Base-by-base conservation (phyloP, 768 basidiomycete species). In the Pisolithus marmoratus region DNA sequence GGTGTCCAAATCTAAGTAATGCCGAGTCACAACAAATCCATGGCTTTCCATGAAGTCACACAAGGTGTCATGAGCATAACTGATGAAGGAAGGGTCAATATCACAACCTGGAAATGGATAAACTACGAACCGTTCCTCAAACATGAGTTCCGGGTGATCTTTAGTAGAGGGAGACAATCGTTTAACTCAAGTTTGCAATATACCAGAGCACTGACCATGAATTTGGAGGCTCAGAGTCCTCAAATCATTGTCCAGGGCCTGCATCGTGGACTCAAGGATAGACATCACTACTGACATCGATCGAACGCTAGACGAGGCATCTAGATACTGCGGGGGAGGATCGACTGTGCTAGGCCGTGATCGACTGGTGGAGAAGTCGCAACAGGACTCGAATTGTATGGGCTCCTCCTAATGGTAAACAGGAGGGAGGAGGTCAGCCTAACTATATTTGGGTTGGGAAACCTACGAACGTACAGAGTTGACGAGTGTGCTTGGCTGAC, bases 21-120 rank as follows among this genome's bases (percentile, higher is more conserved):
- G 81, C 47, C 69, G 73, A 3, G 83, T 89, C 22, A 90, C 83
- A n/a, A 67, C 65, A 66, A 90, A 92, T 7, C 85, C 87, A 51
- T 83, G 77, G 34, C 67, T 60, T 34, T 72, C 66, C 83, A 91
- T 86, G 68, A 84, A 90, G 26, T 72, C 65, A 2, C 85, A 81
- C 49, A 91, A 70, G 17, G 71, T 64, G 57, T 89, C 83, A 57
- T 90, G 89, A 9, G 90, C 87, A 63, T 79, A 79, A 58, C 89
- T 91, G 54, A 3, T 53, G 17, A 48, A 38, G 23, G 17, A 48
- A 38, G 23, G 15, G 17, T 52, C 54, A 50, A 54, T 47, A 58
- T 26, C 40, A 50, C 40, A 26, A 24, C 52, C 38, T 34, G 50
- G 8, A 26, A 52, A 45, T 22, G 36, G 37, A 42, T n/a, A 47